Evolutionary conservation across 306 rosid species (phyloP), one percentile per base, ranked within the genome.

Genomic region (Vicia faba): DNA sequence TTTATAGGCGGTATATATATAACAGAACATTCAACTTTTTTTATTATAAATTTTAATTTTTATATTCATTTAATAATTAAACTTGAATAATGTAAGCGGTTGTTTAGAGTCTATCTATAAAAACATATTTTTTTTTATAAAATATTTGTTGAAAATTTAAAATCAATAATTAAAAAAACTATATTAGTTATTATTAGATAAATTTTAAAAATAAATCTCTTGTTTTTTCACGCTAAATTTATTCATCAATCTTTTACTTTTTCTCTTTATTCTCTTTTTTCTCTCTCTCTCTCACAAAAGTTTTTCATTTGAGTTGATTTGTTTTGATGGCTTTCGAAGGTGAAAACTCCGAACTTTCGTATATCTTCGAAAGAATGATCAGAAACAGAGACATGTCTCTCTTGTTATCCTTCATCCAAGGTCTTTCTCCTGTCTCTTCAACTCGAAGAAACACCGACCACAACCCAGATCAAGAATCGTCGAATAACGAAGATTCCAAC

Each of bases 321-420:
- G 4, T 39, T 9, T 14, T 12, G 2, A 91, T 92, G 96, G 88
- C 89, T 61, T 89, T 92, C 2, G 86, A 80, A 1, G 23, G 81
- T 0, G 84, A 80, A 3, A 38, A 54, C 4, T 60, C 86, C 0
- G 84, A 88, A 55, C 13, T 84, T 8, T 61, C 83, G 5, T 38
- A 89, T 0, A 4, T 77, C 3, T 77, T 85, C 5, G 91, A 81
- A 8, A 7, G 91, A 43, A 8, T 83, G 9, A n/a, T 63, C 2
- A 57, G 83, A 62, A 80, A 69, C 74, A 70, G 82, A 26, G 88
- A 92, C 76, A 10, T 80, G 9, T 58, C 92, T 41, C 53, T 83
- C 66, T 70, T 87, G 35, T 1, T 85, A 5, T 95, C 98, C 50
- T 83, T 87, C n/a, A 23, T 87, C 69, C 45, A 84, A 12, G 95